Conservation (phyloP, 139 green algal genomes). For the Nannochloris sp. region DNA sequence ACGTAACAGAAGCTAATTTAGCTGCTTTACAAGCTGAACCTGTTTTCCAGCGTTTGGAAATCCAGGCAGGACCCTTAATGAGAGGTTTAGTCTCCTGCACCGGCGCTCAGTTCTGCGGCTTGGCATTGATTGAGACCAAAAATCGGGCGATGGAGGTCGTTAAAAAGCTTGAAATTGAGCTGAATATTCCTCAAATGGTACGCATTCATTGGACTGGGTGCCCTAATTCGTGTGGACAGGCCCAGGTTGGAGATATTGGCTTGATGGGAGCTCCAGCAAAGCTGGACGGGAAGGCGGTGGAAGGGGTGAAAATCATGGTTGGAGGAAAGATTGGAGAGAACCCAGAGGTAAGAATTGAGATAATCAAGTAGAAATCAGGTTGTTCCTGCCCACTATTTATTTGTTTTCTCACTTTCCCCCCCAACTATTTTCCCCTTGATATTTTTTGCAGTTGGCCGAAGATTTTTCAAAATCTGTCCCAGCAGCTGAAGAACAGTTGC, state of each 20-base stretch:
- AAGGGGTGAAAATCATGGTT: constrained; percentile 87
- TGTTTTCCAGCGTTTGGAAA: constrained; percentile 66
- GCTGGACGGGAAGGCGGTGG: constrained; percentile 77
- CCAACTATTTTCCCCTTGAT: background rate
- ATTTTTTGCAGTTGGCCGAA: constrained; percentile 36
- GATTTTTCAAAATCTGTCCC: constrained; percentile 67
- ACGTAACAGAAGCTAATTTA: constrained; percentile 79
- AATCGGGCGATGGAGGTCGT: constrained; percentile 60
- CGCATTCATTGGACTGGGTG: constrained; percentile 98
- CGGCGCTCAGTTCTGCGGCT: constrained; percentile 92
- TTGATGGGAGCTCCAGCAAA: constrained; percentile 89
- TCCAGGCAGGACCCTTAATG: constrained; percentile 36
- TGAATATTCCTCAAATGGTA: constrained; percentile 72
- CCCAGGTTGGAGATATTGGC: constrained; percentile 88
- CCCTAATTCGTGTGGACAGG: constrained; percentile 91
- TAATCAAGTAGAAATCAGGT: background rate
- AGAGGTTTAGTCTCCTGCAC: constrained; percentile 76
- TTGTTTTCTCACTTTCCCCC: background rate
- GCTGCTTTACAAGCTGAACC: constrained; percentile 78
- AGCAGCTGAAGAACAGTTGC: constrained; percentile 47
- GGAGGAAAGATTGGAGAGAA: constrained; percentile 63
- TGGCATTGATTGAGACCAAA: constrained; percentile 97
- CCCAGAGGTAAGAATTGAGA: constrained; percentile 5
- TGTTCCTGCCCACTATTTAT: no score
- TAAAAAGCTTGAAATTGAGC: constrained; percentile 70